Conservation (phyloP, 2,329 filamentous ascomycete species). For the Scedosporium boydii region DNA sequence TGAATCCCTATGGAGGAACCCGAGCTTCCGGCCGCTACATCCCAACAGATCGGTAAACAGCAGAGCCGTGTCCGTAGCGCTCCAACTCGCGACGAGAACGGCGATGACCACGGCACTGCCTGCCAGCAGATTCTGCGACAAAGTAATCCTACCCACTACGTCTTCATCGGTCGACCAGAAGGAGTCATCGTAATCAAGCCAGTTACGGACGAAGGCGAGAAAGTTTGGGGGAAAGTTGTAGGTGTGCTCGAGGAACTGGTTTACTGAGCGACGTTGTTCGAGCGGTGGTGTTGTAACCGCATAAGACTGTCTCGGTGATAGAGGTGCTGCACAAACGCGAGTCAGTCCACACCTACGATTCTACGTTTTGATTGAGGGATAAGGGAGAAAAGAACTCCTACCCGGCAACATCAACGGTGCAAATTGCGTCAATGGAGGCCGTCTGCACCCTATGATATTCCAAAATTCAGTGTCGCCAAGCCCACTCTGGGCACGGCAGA, state of each 20-base stretch:
- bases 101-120: conserved; percentile 28
- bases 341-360: conserved; percentile 13
- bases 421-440: conserved; percentile 30
- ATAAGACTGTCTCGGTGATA: conserved; percentile 38
- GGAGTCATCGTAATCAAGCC: conserved; percentile 43
- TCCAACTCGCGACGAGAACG: conserved; percentile 42
- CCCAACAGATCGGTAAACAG: conserved; percentile 41
- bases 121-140: background rate
- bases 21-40: conserved; percentile 33
- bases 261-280: conserved; percentile 38
- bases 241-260: conserved; percentile 38
- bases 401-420: conserved; percentile 6
- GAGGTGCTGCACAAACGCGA: conserved; percentile 23
- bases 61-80: conserved; percentile 37
- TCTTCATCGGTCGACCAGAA: conserved; percentile 49
- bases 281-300: conserved; percentile 42
- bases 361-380: background rate
- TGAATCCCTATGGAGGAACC: conserved; percentile 33
- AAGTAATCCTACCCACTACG: background rate
- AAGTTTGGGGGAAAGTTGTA: conserved; percentile 32
- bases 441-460: conserved; percentile 40
- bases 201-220: conserved; percentile 29
- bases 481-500: background rate
- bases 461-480: conserved; percentile 18
- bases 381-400: background rate